A percentile compares a stretch with the other conserved stretches of the same genome.
These are phyloP conservation scores for Gynochthodes officinalis DNA, from an alignment of 257 asterid species.

Conservation along the genomic window DNA sequence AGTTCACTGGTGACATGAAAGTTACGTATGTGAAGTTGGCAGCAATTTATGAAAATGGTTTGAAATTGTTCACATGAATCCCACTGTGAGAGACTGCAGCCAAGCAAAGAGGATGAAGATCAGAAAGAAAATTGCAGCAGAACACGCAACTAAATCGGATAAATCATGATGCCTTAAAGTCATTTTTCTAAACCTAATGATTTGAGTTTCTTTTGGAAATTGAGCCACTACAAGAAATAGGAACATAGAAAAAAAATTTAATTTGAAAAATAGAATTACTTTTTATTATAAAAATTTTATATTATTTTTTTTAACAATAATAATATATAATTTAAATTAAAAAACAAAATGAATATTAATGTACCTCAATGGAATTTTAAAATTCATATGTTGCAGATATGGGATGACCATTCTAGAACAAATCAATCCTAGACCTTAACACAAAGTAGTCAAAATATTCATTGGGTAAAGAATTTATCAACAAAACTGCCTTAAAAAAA, in stretches of 20 bases:
- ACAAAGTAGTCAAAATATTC: constrained; percentile 7
- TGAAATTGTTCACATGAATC: constrained; percentile 39
- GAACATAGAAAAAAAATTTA: no score
- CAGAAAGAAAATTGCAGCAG: constrained; percentile 12
- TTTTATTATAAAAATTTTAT: no score
- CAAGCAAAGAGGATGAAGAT: neutral
- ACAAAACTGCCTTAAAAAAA: neutral
- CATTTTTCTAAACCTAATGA: neutral
- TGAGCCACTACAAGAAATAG: no score
- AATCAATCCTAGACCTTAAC: no score
- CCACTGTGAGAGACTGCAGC: neutral
- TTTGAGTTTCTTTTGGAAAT: neutral
- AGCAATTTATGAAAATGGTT: constrained; percentile 8
- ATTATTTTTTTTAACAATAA: no score
- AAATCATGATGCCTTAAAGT: neutral
- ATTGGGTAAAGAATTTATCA: neutral
- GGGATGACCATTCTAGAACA: constrained; percentile 12
- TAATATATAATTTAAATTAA: no score
- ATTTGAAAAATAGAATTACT: no score
- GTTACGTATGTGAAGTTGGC: constrained; percentile 24
- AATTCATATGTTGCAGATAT: neutral
- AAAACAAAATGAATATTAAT: no score
- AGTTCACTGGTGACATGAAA: neutral
- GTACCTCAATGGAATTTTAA: neutral
- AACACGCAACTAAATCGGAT: constrained; percentile 25